phyloP scores from a whole-genome alignment of 148 eudicot species.

The Heliamphora exappendiculata region DNA sequence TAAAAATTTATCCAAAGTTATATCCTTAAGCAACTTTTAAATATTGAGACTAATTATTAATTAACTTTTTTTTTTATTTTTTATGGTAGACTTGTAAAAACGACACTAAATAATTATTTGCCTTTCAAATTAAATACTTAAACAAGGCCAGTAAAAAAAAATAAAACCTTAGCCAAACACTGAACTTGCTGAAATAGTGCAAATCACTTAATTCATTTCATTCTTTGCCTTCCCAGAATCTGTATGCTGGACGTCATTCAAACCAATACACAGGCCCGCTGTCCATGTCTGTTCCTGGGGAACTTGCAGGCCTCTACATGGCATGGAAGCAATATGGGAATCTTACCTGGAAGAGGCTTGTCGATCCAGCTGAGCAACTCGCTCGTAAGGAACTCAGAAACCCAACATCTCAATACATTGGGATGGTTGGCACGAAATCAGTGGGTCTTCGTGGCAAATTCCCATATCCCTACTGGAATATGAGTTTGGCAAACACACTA shows the following conservation, averaged over 20 bases:
- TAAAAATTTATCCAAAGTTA: too few species aligned
- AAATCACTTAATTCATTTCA: too few species aligned
- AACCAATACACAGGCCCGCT: slow-evolving; percentile 16
- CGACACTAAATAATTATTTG: too few species aligned
- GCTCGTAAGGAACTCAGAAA: slow-evolving; percentile 13
- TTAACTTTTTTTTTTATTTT: too few species aligned
- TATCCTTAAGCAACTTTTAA: too few species aligned
- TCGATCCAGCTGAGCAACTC: slow-evolving; percentile 26
- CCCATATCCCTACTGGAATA: slow-evolving; percentile 16
- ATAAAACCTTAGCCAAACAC: too few species aligned
- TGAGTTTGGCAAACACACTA: slow-evolving; percentile 17
- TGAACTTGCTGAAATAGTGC: too few species aligned
- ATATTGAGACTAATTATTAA: too few species aligned
- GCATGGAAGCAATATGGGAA: slow-evolving; percentile 27
- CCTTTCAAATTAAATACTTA: too few species aligned
- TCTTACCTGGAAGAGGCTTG: slow-evolving; percentile 27
- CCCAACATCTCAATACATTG: slow-evolving; percentile 12
- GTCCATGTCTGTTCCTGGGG: slow-evolving; percentile 28
- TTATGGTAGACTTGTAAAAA: too few species aligned
- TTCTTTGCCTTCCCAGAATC: slow-evolving; percentile 4
- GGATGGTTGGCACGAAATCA: slow-evolving; percentile 11
- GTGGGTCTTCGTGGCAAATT: slow-evolving; percentile 17
- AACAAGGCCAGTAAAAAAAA: too few species aligned
- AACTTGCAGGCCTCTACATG: slow-evolving; percentile 22
- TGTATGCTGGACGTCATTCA: slow-evolving; percentile 15